These are phyloP conservation scores for Pleurotus giganteus DNA, from an alignment of 768 basidiomycete genomes.

Conservation along the genomic window DNA sequence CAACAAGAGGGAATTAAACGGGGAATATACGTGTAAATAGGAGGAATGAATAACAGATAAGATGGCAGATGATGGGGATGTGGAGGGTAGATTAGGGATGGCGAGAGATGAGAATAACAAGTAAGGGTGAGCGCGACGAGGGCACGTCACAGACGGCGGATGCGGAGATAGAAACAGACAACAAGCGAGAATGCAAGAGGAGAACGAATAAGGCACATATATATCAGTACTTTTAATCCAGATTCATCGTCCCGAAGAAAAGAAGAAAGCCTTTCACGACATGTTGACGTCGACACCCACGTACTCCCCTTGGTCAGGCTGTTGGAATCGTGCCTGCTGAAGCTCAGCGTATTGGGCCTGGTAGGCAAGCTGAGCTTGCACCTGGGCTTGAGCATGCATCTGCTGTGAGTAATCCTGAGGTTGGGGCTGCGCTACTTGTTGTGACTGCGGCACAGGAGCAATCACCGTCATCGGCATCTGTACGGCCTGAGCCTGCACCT, in stretches of 20 bases:
- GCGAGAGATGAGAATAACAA: background rate
- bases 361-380: conserved; percentile 18
- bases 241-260: background rate
- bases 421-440: conserved; percentile 7
- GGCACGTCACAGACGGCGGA: conserved; percentile 1
- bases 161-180: conserved; percentile 5
- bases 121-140: background rate
- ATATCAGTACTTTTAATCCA: background rate
- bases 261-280: background rate
- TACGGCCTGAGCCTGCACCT: conserved; percentile 31
- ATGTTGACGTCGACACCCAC: conserved; percentile 11
- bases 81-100: background rate
- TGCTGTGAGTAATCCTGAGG: conserved; percentile 28
- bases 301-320: conserved; percentile 8
- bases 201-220: background rate
- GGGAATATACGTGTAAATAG: background rate
- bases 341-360: conserved; percentile 24
- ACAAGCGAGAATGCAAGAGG: background rate
- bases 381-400: conserved; percentile 23
- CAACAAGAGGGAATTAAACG: background rate
- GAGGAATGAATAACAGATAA: background rate
- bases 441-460: conserved; percentile 11
- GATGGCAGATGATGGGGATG: background rate
- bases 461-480: conserved; percentile 29
- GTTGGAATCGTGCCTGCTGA: conserved; percentile 19